Percentiles rank a stretch among this genome's conserved stretches.
Evolutionary conservation across 768 basidiomycete species (phyloP).

Genomic region (Chalciporus pseudorubinellus): DNA sequence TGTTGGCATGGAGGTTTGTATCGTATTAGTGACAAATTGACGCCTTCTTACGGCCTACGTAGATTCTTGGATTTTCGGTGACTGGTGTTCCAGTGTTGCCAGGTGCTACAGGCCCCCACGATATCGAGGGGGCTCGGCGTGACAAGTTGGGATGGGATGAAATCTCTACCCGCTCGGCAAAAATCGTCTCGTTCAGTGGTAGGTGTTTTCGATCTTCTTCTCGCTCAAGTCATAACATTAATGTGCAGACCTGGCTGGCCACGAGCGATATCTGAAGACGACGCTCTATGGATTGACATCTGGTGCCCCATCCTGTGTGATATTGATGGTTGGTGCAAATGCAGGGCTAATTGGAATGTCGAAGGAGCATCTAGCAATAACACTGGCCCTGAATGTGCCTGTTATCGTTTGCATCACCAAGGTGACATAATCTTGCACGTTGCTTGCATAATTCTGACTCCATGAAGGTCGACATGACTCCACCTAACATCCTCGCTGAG

Average conservation of each 20-base stretch:
- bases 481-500: conserved; percentile 84
- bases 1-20: conserved; percentile 92
- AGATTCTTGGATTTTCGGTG: conserved; percentile 88
- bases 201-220: conserved; percentile 8
- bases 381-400: conserved; percentile 90
- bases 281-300: conserved; percentile 95
- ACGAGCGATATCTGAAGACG: conserved; percentile 90
- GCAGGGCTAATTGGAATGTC: conserved; percentile 91
- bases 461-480: conserved; percentile 89
- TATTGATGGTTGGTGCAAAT: conserved; percentile 94
- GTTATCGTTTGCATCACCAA: conserved; percentile 95
- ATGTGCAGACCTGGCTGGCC: conserved; percentile 87
- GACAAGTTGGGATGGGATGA: conserved; percentile 97
- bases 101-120: conserved; percentile 49
- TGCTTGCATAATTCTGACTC: conserved; percentile 3
- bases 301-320: conserved; percentile 87
- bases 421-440: conserved; percentile 38
- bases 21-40: not conserved
- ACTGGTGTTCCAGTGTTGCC: conserved; percentile 80
- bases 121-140: conserved; percentile 63
- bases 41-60: not conserved
- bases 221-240: not conserved
- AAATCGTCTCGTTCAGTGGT: conserved; percentile 94
- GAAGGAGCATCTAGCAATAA: conserved; percentile 95
- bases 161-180: conserved; percentile 83